Evolutionary conservation across 768 basidiomycete genomes (phyloP).

Genomic region (Hygrophorus pudorinus): DNA sequence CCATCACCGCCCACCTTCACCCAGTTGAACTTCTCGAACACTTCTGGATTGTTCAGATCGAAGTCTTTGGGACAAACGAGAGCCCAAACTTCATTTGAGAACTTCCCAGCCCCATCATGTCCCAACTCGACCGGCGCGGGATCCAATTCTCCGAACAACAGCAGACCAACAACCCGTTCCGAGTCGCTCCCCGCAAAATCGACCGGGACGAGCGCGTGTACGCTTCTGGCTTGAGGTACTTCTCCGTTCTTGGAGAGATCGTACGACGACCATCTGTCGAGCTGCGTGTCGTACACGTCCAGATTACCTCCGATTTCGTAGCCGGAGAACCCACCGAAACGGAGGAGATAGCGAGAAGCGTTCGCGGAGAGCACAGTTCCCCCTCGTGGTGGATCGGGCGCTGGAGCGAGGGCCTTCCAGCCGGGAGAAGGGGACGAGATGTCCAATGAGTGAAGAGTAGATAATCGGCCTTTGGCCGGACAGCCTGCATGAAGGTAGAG

Average conservation of each 20-base stretch:
- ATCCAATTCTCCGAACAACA: slow-evolving; percentile 2
- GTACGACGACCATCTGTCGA: background rate
- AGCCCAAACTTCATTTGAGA: slow-evolving; percentile 2
- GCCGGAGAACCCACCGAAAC: slow-evolving; percentile 1
- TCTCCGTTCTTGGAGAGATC: slow-evolving; percentile 3
- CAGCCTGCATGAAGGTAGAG: slow-evolving; percentile 3
- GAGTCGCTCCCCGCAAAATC: background rate
- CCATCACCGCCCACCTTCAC: background rate
- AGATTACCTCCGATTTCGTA: slow-evolving; percentile 1
- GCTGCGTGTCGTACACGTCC: slow-evolving; percentile 3
- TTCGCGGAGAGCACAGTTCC: background rate
- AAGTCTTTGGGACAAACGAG: background rate
- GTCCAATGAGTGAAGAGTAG: background rate
- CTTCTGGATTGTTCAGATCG: background rate
- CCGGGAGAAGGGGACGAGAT: background rate
- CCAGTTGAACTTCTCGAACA: slow-evolving; percentile 1
- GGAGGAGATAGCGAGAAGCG: slow-evolving; percentile 1
- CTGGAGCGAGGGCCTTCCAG: slow-evolving; percentile 1
- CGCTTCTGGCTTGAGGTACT: background rate
- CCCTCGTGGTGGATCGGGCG: slow-evolving; percentile 1
- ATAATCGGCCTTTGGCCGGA: background rate
- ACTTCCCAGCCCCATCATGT: slow-evolving; percentile 3
- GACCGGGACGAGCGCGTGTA: background rate
- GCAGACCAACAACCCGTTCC: background rate
- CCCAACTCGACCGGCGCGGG: background rate